phyloP scores from a whole-genome alignment of 192 early-diverging fungal genomes.

The Anaeromyces robustus region DNA sequence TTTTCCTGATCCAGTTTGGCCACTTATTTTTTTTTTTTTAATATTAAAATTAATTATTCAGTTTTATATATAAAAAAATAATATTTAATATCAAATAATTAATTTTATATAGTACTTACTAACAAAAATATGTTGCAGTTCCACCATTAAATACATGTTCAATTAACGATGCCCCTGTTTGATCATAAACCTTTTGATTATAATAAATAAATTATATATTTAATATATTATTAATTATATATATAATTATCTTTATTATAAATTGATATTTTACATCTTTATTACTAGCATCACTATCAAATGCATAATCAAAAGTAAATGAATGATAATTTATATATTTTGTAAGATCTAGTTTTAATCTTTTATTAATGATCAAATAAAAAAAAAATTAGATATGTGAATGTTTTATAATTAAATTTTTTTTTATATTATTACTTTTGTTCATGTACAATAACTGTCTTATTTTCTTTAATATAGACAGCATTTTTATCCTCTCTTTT shows the following conservation, averaged over 20 bases:
- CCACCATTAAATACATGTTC: constrained; percentile 89
- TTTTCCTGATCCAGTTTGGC: constrained; percentile 88
- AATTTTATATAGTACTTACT: constrained; percentile 12
- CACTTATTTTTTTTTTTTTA: constrained; percentile 7
- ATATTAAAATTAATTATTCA: no score
- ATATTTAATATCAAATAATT: no score
- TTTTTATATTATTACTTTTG: constrained; percentile 39
- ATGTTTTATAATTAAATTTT: no score
- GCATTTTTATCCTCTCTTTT: constrained; percentile 73
- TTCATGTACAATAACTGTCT: constrained; percentile 73
- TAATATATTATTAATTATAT: no score
- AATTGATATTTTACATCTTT: constrained; percentile 19
- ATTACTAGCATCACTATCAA: constrained; percentile 65
- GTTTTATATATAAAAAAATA: no score
- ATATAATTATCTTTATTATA: not conserved
- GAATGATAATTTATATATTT: constrained; percentile 86
- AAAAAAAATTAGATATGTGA: no score
- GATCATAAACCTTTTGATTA: constrained; percentile 47
- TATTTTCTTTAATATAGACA: constrained; percentile 38
- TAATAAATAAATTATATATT: no score
- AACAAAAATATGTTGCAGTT: constrained; percentile 97
- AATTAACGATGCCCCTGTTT: constrained; percentile 84
- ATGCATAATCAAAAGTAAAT: constrained; percentile 93
- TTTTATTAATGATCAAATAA: not conserved
- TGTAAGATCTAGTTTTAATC: constrained; percentile 83